Evolutionary conservation across 176 grass and related monocot genomes (phyloP).

Genomic region (Oryza punctata): DNA sequence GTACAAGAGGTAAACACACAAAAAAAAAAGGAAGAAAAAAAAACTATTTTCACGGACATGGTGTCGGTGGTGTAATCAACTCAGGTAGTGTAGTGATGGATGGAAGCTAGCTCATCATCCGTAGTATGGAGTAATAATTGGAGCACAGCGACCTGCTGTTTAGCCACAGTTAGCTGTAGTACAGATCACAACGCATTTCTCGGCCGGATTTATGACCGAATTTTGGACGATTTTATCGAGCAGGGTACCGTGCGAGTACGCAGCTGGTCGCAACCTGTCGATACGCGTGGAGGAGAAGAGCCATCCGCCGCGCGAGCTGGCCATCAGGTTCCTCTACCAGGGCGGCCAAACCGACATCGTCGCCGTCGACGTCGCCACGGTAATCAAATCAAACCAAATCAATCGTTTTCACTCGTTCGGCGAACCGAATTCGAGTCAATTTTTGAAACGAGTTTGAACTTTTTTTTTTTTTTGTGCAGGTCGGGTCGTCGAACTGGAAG

Average conservation of each 20-base stretch:
- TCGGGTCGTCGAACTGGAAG: slow-evolving; percentile 60
- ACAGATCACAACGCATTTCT: neutral
- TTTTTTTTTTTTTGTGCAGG: slow-evolving; percentile 17
- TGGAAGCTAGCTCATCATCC: neutral
- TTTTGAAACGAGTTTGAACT: neutral
- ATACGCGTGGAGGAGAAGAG: slow-evolving; percentile 65
- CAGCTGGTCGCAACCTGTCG: slow-evolving; percentile 53
- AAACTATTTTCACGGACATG: neutral
- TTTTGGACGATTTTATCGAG: neutral
- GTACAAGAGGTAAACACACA: slow-evolving; percentile 47
- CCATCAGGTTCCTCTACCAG: slow-evolving; percentile 74
- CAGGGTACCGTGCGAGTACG: slow-evolving; percentile 73
- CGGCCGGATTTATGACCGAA: neutral
- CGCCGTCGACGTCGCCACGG: slow-evolving; percentile 75
- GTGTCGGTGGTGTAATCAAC: neutral
- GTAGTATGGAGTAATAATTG: neutral
- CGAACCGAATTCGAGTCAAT: neutral
- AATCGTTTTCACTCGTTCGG: neutral
- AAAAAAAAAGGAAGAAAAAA: neutral
- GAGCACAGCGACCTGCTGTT: neutral
- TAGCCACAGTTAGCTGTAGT: too few relatives aligned
- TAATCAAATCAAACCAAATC: neutral
- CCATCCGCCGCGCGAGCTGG: slow-evolving; percentile 32
- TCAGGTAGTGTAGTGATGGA: too few relatives aligned
- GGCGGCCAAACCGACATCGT: slow-evolving; percentile 81